Percentiles rank a stretch among this genome's conserved stretches.
Conservation (phyloP, 768 basidiomycete genomes). For the Chalciporus sphaerocephalus region DNA sequence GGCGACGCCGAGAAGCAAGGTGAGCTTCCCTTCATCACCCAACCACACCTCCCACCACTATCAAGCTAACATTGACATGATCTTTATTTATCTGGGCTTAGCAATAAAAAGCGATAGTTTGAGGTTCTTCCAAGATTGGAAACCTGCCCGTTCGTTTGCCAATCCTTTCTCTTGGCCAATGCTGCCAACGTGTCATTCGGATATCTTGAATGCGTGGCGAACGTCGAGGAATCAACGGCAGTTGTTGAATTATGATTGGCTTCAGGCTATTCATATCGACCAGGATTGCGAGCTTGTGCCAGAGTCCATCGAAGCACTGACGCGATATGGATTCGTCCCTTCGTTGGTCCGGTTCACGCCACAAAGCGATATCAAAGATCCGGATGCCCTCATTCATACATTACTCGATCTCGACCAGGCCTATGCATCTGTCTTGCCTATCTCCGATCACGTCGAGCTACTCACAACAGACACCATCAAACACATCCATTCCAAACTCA, state of each 20-base stretch:
- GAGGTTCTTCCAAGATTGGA: slow-evolving; percentile 32
- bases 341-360: slow-evolving; percentile 22
- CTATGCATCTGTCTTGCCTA: slow-evolving; percentile 19
- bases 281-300: slow-evolving; percentile 21
- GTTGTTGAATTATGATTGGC: slow-evolving; percentile 29
- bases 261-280: slow-evolving; percentile 29
- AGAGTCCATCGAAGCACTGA: slow-evolving; percentile 27
- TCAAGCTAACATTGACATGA: background rate
- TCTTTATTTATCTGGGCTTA: background rate
- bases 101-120: slow-evolving; percentile 19
- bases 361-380: slow-evolving; percentile 23
- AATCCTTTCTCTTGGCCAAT: slow-evolving; percentile 34
- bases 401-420: slow-evolving; percentile 29
- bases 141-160: slow-evolving; percentile 29
- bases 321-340: slow-evolving; percentile 23
- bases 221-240: slow-evolving; percentile 23
- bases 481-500: slow-evolving; percentile 25
- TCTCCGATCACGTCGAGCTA: slow-evolving; percentile 23
- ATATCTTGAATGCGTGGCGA: slow-evolving; percentile 27
- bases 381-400: slow-evolving; percentile 16
- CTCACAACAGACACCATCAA: slow-evolving; percentile 29
- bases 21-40: slow-evolving; percentile 9
- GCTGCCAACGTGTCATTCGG: slow-evolving; percentile 23
- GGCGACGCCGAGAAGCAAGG: slow-evolving; percentile 26
- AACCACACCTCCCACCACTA: background rate